phyloP scores from a whole-genome alignment of 257 asterid genomes.

The Gardenia jasminoides region DNA sequence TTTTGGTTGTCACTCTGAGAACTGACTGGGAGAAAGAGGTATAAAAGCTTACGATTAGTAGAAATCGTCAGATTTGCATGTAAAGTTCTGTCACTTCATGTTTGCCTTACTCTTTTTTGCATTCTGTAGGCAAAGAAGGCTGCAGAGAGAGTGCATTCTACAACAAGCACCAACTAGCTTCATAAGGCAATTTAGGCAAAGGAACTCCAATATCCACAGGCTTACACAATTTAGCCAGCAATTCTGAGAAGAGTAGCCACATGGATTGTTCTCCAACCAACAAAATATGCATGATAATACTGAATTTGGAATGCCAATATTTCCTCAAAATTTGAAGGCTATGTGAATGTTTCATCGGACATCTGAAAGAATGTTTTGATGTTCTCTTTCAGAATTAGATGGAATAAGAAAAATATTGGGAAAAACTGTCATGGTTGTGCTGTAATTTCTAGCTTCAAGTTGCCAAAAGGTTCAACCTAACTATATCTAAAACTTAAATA shows the following conservation, averaged over 20 bases:
- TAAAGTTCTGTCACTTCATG: too few species aligned
- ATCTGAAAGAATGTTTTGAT: not conserved
- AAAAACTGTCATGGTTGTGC: not conserved
- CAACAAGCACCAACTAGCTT: conserved; percentile 27
- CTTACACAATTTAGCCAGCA: not conserved
- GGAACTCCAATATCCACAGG: not conserved
- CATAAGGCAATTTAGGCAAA: not conserved
- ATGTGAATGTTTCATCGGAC: not conserved
- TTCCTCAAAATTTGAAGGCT: not conserved
- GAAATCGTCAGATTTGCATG: not conserved
- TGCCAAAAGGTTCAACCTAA: not conserved
- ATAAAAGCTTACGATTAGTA: not conserved
- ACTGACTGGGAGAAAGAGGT: conserved; percentile 72
- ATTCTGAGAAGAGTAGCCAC: not conserved
- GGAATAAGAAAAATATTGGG: too few species aligned
- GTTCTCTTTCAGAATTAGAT: not conserved
- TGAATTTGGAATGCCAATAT: not conserved
- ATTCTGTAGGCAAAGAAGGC: conserved; percentile 54
- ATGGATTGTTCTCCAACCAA: not conserved
- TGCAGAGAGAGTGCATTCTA: conserved; percentile 39
- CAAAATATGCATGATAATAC: not conserved
- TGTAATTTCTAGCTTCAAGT: not conserved
- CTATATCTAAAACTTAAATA: too few species aligned
- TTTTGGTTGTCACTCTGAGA: conserved; percentile 39
- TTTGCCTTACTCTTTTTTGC: not conserved